Evolutionary conservation across 2,329 filamentous ascomycete species (phyloP).

Genomic region (Bertia moriformis): DNA sequence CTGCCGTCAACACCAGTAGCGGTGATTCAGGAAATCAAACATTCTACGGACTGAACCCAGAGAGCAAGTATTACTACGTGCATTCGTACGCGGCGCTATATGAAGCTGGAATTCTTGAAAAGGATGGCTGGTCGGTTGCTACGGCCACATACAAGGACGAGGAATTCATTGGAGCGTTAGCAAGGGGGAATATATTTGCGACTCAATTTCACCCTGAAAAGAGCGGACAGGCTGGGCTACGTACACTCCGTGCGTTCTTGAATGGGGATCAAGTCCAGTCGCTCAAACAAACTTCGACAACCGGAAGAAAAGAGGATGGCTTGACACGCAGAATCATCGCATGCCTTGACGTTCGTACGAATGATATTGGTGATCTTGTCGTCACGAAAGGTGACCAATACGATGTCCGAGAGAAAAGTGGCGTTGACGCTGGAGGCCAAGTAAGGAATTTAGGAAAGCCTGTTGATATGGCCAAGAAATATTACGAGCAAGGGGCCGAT

Average conservation of each 20-base stretch:
- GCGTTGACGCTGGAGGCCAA: conserved; percentile 25
- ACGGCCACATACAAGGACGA: conserved; percentile 77
- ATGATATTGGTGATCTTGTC: conserved; percentile 86
- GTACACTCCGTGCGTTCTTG: conserved; percentile 74
- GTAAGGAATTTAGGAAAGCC: conserved; percentile 94
- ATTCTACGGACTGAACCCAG: conserved; percentile 65
- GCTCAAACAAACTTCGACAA: conserved; percentile 21
- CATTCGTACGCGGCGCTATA: conserved; percentile 86
- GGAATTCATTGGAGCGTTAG: conserved; percentile 81
- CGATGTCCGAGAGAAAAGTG: conserved; percentile 80
- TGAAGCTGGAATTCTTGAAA: conserved; percentile 56
- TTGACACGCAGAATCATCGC: conserved; percentile 89
- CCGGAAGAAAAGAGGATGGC: conserved; percentile 23
- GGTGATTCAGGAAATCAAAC: conserved; percentile 23
- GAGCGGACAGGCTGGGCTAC: conserved; percentile 75
- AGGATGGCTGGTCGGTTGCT: conserved; percentile 79
- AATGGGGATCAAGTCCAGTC: conserved; percentile 48
- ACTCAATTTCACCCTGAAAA: conserved; percentile 98
- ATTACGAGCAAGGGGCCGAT: conserved; percentile 93
- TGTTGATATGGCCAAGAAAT: conserved; percentile 80
- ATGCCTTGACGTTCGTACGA: conserved; percentile 86
- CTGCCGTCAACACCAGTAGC: conserved; percentile 42
- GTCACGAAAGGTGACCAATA: conserved; percentile 99
- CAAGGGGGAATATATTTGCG: conserved; percentile 70
- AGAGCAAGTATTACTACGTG: conserved; percentile 97